phyloP scores from a whole-genome alignment of 2,329 filamentous ascomycete species.

The Lecanicillium sp. region DNA sequence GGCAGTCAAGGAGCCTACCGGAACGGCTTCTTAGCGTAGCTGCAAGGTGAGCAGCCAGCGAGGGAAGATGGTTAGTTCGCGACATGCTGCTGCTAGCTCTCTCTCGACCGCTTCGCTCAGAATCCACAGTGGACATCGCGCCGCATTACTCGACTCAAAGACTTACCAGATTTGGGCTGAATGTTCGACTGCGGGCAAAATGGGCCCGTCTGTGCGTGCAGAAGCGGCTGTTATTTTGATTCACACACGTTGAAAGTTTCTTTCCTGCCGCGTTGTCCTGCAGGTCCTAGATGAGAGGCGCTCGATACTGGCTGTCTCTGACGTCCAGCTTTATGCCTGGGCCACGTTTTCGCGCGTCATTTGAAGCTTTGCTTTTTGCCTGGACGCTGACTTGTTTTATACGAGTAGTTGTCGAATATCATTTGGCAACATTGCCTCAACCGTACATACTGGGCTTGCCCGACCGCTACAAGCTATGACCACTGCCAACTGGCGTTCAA shows the following conservation, averaged over 20 bases:
- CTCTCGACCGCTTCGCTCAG: not conserved
- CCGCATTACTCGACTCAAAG: slow-evolving; percentile 11
- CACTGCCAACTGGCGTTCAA: slow-evolving; percentile 1
- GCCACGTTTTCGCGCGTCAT: too few relatives aligned
- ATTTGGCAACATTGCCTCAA: not conserved
- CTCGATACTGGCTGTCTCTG: not conserved
- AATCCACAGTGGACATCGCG: slow-evolving; percentile 7
- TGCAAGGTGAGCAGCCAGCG: not conserved
- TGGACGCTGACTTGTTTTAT: not conserved
- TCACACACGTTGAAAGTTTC: not conserved
- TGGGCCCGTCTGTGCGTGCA: slow-evolving; percentile 8
- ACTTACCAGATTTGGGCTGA: slow-evolving; percentile 9
- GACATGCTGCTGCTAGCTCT: slow-evolving; percentile 2
- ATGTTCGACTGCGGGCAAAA: not conserved
- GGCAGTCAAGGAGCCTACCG: too few relatives aligned
- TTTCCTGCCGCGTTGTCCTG: not conserved
- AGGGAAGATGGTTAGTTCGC: not conserved
- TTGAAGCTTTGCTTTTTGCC: not conserved
- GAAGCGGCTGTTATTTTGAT: not conserved
- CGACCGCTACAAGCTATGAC: slow-evolving; percentile 4
- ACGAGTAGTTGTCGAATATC: not conserved
- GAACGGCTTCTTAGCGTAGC: too few relatives aligned
- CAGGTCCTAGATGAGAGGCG: not conserved
- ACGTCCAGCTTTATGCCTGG: not conserved
- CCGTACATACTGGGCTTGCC: not conserved